Conservation (phyloP, 257 asterid genomes). For the Solanum appendiculatum region DNA sequence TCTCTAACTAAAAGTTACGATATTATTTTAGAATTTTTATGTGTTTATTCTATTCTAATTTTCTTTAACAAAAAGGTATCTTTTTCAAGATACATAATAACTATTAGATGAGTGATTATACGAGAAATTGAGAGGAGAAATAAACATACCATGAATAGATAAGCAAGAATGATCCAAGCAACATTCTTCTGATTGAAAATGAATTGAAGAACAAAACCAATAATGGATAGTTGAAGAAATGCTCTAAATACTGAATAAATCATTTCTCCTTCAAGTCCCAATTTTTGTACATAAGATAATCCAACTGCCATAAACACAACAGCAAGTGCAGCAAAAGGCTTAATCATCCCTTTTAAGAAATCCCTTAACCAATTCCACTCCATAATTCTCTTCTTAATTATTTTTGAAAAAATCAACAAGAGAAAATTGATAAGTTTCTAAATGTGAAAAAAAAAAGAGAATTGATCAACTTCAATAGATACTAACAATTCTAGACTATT, state of each 20-base stretch:
- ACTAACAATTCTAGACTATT: background rate
- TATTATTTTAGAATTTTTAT: no score
- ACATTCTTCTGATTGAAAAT: constrained; percentile 55
- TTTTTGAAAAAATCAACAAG: background rate
- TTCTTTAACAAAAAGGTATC: no score
- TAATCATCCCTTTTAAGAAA: constrained; percentile 72
- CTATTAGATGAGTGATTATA: background rate
- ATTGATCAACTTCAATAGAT: background rate
- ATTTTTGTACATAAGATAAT: constrained; percentile 51
- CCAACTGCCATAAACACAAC: constrained; percentile 69
- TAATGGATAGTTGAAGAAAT: constrained; percentile 68
- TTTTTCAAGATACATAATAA: background rate
- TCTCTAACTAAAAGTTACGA: no score
- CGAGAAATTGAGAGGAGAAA: background rate
- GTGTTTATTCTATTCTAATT: no score
- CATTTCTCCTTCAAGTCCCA: constrained; percentile 81
- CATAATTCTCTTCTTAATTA: constrained; percentile 12
- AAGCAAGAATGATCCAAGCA: constrained; percentile 70
- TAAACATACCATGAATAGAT: constrained; percentile 74
- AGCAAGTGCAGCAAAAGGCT: constrained; percentile 74
- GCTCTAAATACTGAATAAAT: constrained; percentile 66
- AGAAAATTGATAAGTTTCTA: background rate
- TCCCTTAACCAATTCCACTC: constrained; percentile 60
- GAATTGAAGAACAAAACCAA: constrained; percentile 86
- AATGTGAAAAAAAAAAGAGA: background rate